Evolutionary conservation across 75 land plant species (phyloP), one percentile per base, ranked within the genome.

Genomic region (Selaginella tamariscina): DNA sequence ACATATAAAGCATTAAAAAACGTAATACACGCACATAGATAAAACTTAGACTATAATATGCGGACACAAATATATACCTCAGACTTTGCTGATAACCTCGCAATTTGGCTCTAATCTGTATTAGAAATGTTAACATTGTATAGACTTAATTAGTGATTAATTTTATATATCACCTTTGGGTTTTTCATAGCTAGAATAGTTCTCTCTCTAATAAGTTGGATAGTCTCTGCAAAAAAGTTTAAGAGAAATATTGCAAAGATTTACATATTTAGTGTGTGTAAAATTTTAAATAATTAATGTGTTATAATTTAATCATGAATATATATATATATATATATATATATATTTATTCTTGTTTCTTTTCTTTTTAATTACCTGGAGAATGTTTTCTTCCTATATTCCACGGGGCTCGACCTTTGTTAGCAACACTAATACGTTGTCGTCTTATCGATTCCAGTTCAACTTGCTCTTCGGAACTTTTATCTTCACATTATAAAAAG

Each of bases 111-210:
- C 77, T 62, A 30, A 75, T 30, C 77, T 75, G 73, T 24, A 5
- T n/a, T n/a, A n/a, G n/a, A n/a, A n/a, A n/a, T n/a, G n/a, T n/a
- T n/a, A n/a, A n/a, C n/a, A n/a, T n/a, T n/a, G n/a, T n/a, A n/a
- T n/a, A n/a, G n/a, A n/a, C n/a, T n/a, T n/a, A n/a, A n/a, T n/a
- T n/a, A n/a, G n/a, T n/a, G n/a, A n/a, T n/a, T n/a, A n/a, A n/a
- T n/a, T n/a, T n/a, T n/a, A n/a, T n/a, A n/a, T n/a, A n/a, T 87
- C 84, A 91, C 97, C 91, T 87, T 73, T 72, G 91, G 88, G 56
- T 83, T 76, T 33, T 70, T 78, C 81, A 91, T 77, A 22, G 88
- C 86, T 49, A 78, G 74, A 55, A 70, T 72, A 1, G 87, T 86
- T 66, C 88, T 80, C 56, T 77, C 81, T 71, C 67, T 81, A 76